phyloP scores from a whole-genome alignment of 2,329 filamentous ascomycete species.

The Talaromyces sp. region DNA sequence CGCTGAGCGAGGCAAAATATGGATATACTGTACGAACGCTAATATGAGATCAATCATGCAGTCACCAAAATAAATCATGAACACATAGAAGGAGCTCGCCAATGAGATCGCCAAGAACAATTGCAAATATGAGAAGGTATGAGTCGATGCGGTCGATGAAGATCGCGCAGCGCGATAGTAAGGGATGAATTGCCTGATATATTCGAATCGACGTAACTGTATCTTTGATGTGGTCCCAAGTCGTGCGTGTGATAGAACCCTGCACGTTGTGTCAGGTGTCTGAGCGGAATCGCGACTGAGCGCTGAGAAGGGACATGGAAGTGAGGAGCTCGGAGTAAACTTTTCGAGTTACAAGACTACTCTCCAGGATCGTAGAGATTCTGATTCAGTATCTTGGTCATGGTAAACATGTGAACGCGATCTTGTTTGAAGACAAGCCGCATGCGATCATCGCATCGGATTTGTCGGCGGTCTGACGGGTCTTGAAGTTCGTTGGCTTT shows the following conservation, averaged over 20 bases:
- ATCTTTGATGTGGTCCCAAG: background rate
- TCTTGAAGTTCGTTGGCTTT: conserved; percentile 86
- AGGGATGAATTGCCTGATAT: background rate
- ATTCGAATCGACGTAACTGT: background rate
- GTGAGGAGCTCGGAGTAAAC: background rate
- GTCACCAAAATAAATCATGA: conserved; percentile 13
- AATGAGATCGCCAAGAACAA: background rate
- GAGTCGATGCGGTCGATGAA: background rate
- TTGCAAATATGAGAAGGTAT: background rate
- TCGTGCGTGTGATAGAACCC: background rate
- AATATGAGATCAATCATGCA: conserved; percentile 14
- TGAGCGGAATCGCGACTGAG: background rate
- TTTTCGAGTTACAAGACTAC: conserved; percentile 29
- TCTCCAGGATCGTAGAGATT: conserved; percentile 86
- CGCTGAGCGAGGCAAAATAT: conserved; percentile 14
- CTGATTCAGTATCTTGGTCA: conserved; percentile 93
- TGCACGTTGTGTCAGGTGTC: background rate
- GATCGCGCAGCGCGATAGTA: background rate
- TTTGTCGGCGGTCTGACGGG: conserved; percentile 85
- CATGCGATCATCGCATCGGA: conserved; percentile 87
- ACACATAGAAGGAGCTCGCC: conserved; percentile 4
- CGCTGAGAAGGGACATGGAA: background rate
- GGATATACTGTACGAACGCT: conserved; percentile 13
- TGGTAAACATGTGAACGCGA: conserved; percentile 96
- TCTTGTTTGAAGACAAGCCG: conserved; percentile 87